Base-by-base conservation (phyloP, 495 filamentous ascomycete genomes). In the Lepidopterella palustris region DNA sequence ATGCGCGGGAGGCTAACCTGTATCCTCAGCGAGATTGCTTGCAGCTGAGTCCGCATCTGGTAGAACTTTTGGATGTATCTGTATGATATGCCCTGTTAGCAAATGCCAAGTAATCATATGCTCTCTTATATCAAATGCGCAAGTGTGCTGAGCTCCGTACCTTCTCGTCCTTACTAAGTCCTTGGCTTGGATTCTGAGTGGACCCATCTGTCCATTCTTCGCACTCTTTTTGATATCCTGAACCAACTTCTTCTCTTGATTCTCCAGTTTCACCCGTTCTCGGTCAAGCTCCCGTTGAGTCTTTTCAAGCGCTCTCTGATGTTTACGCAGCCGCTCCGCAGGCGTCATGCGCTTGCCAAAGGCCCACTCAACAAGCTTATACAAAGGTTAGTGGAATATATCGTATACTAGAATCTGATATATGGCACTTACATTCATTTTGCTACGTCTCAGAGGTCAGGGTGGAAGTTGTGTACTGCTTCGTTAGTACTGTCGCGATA, bases 271-370 rank as follows among this genome's bases (percentile, higher is more conserved):
- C 45, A 88, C 82, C 42, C 92, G 83, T 71, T 96, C 91, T 47
- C 95, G 84, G 65, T 98, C 95, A 20, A 97, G 80, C 76, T 98
- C 93, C 55, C 93, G 86, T 68, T 97, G 92, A 8, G 93, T 95
- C 74, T 96, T 95, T 75, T 98, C 92, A 53, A 97, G 85, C 55
- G 95, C 89, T 63, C 95, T 81, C 74, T 97, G 92, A 73, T 97
- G 95, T 73, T 97, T 97, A 74, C 93, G 87, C 70, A 97, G 81
- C 68, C 93, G 88, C 80, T 97, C 92, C 13, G 89, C 89, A 6
- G 93, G 92, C 72, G 92, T 97, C 84, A 97, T 95, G 73, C 92
- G 91, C 81, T 95, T 95, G 62, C 92, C 92, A 73, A 97, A 97
- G 28, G 93, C 93, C 92, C 92, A 97, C 83, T 97, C 92, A 55